A percentile compares a stretch with the other conserved stretches of the same genome.
Evolutionary conservation across 176 grass and related monocot species (phyloP).

Genomic region (Eragrostis curvula): DNA sequence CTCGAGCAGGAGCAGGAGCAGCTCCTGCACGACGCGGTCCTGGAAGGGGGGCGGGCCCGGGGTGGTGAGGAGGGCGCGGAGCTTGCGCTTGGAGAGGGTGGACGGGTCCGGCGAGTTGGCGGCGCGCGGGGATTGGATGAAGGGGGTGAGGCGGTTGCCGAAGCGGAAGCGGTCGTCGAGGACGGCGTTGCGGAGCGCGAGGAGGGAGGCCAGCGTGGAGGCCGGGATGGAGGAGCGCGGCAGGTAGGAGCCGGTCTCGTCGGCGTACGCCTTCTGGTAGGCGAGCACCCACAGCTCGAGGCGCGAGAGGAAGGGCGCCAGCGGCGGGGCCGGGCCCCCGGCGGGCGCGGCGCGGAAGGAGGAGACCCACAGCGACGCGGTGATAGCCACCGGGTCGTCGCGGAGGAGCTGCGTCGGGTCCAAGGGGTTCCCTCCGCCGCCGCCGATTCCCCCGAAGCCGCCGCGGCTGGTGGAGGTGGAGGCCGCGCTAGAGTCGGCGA

Average conservation of each 20-base stretch:
- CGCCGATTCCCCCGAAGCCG: not conserved
- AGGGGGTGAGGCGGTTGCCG: slow-evolving; percentile 76
- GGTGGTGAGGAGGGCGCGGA: slow-evolving; percentile 76
- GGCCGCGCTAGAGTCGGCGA: slow-evolving; percentile 39
- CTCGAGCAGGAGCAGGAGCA: slow-evolving; percentile 89
- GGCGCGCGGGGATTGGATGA: slow-evolving; percentile 74
- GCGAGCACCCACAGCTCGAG: slow-evolving; percentile 96
- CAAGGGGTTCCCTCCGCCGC: slow-evolving; percentile 32
- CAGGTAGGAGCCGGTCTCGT: slow-evolving; percentile 94
- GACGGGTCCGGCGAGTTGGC: slow-evolving; percentile 55
- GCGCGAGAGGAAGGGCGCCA: slow-evolving; percentile 73
- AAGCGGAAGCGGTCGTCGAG: slow-evolving; percentile 87
- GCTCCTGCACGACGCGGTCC: slow-evolving; percentile 90
- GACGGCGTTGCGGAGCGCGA: slow-evolving; percentile 86
- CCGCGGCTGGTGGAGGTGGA: slow-evolving; percentile 3
- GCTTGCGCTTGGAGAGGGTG: slow-evolving; percentile 95
- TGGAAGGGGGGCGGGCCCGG: slow-evolving; percentile 77
- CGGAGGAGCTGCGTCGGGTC: slow-evolving; percentile 80
- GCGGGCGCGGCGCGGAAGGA: slow-evolving; percentile 63
- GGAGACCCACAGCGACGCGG: slow-evolving; percentile 75
- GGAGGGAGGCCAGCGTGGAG: slow-evolving; percentile 64
- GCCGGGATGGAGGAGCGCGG: slow-evolving; percentile 73
- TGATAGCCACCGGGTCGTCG: slow-evolving; percentile 84
- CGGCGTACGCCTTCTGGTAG: slow-evolving; percentile 93
- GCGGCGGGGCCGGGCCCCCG: slow-evolving; percentile 44